Base-by-base conservation (phyloP, 805 yeast genomes). In the Candida maesae region DNA sequence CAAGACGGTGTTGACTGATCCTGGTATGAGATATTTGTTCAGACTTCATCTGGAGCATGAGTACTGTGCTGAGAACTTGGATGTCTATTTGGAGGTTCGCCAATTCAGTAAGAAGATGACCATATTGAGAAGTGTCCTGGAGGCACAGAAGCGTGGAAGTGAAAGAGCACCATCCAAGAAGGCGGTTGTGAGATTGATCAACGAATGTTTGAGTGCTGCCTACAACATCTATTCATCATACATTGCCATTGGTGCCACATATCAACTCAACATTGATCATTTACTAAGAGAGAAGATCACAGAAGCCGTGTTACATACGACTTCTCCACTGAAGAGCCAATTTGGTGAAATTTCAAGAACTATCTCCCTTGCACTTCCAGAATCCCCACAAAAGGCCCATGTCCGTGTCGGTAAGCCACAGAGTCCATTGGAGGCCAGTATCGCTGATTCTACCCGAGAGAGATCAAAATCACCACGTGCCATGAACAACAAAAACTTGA, bases 1-100 rank as follows among this genome's bases (percentile, higher is more conserved):
- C 27, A 61, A 66, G 24, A 69, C 70, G 8, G 67, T 82, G 4
- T 55, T 88, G 9, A 61, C 63, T 9, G 95, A 88, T 57, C 95
- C 95, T 0, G 96, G 93, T 0, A 64, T 81, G 66, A 68, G 83
- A 39, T 78, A 76, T 40, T 60, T 86, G 9, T 85, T 88, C 60
- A 70, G 78, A 46, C 65, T 67, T n/a, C 88, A 84, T 56, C 58
- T 88, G 38, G 77, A 73, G 36, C 71, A 68, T 23, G 83, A 79
- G 38, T 69, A 72, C 41, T 87, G 95, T 55, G 74, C 73, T 2
- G 96, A 88, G 55, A 88, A 86, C 52, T 58, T 85, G n/a, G 81
- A 81, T 47, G 87, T 83, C 3, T 85, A 77, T 56, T 60, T 73
- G 38, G 84, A 79, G 43, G 70, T 85, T 36, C 66, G 67, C 35